Conservation (phyloP, 208 protist species). For the Porcisia hertigi region DNA sequence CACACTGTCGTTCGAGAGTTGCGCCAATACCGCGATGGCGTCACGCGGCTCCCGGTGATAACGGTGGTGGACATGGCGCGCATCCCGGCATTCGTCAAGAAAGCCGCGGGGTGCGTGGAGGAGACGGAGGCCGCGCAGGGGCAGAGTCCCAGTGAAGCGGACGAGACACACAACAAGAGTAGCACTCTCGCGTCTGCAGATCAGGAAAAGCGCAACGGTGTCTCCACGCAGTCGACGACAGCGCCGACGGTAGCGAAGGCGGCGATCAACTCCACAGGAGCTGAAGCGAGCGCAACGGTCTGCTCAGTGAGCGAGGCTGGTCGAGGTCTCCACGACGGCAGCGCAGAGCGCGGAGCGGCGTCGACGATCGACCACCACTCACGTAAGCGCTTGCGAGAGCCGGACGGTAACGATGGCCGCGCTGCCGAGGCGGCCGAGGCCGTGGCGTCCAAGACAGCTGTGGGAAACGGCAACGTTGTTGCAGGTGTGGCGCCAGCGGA, state of each 20-base stretch:
- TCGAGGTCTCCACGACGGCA: background rate
- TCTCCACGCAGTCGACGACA: constrained; percentile 8
- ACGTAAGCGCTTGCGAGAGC: constrained; percentile 20
- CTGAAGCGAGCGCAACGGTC: background rate
- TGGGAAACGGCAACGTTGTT: background rate
- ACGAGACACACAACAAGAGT: background rate
- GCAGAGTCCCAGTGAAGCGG: background rate
- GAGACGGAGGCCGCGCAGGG: constrained; percentile 4
- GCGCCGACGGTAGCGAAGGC: background rate
- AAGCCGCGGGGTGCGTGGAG: constrained; percentile 60
- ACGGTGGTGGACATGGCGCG: constrained; percentile 59
- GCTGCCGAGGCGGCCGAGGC: constrained; percentile 7
- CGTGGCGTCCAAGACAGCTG: background rate
- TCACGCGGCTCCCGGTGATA: constrained; percentile 75
- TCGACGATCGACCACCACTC: background rate
- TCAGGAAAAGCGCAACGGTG: background rate
- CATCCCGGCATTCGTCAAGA: constrained; percentile 79
- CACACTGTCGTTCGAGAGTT: constrained; percentile 67
- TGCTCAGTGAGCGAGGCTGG: background rate
- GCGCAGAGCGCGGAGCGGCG: constrained; percentile 8
- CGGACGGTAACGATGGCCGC: background rate
- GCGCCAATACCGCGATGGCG: constrained; percentile 69
- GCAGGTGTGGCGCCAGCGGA: background rate
- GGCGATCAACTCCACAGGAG: background rate
- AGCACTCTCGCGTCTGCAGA: constrained; percentile 7